Conservation (phyloP, 495 filamentous ascomycete genomes). For the Tetracladium setigerum region DNA sequence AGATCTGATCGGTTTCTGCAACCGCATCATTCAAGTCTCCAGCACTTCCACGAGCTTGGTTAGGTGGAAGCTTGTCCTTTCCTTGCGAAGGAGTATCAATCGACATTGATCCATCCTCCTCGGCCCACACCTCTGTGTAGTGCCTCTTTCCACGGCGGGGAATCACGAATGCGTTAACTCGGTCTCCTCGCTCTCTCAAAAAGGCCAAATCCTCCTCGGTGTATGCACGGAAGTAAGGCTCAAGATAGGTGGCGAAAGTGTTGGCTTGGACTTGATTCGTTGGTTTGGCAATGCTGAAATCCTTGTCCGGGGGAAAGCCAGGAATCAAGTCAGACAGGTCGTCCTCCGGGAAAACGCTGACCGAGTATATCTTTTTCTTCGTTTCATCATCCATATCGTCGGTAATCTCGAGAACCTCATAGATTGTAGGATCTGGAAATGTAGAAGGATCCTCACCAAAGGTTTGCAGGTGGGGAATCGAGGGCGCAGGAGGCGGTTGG, state of each 20-base stretch:
- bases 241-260: constrained; percentile 81
- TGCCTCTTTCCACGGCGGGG: constrained; percentile 76
- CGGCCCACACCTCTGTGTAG: constrained; percentile 86
- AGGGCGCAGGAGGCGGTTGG: constrained; percentile 70
- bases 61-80: constrained; percentile 60
- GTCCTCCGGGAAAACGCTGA: constrained; percentile 69
- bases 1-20: constrained; percentile 84
- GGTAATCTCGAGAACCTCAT: constrained; percentile 74
- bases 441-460: constrained; percentile 90
- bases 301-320: constrained; percentile 82
- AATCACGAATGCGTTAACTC: constrained; percentile 73
- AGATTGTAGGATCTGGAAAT: constrained; percentile 88
- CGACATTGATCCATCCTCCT: constrained; percentile 76
- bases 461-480: constrained; percentile 61
- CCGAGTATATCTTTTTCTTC: constrained; percentile 77
- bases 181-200: constrained; percentile 82
- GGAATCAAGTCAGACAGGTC: constrained; percentile 81
- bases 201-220: constrained; percentile 95
- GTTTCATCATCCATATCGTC: constrained; percentile 73
- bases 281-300: constrained; percentile 91
- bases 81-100: constrained; percentile 51
- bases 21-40: constrained; percentile 79
- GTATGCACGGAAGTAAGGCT: constrained; percentile 83
- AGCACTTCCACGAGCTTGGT: constrained; percentile 75
- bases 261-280: constrained; percentile 86